Base-by-base conservation (phyloP, 805 yeast genomes). In the Tetrapisispora taiwanensis region DNA sequence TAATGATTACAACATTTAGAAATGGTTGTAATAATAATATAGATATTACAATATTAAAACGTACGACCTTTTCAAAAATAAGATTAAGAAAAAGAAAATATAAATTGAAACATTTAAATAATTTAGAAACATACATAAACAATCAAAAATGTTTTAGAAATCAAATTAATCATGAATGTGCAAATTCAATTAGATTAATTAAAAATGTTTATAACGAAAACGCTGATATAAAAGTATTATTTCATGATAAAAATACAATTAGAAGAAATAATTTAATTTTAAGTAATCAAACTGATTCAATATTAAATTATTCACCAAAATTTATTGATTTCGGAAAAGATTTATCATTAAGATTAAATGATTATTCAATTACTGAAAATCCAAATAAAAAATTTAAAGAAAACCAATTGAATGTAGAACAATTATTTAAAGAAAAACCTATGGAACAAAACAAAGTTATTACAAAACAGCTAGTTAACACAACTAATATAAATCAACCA, bases 181-280 rank as follows among this genome's bases (percentile, higher is more conserved):
- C 56, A 8, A 42, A 46, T 10, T 53, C 55, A 3, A 58, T 55
- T 4, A 53, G 48, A 22, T 39, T 53, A 7, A 53, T 59, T 12
- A 59, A 52, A 42, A 49, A 48, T 26, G 46, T 44, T 7, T 52
- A 57, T 18, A 39, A 50, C 1, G 51, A 50, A 19, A 46, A 58
- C 45, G 65, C 65, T 3, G 65, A 62, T 42, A 47, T 62, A 2
- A 54, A 50, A 47, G 52, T 59, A 4, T 53, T 58, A 8, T 60
- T 53, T 35, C 58, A 60, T 46, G 49, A 54, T 42, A 49, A 47
- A 27, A 60, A 60, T 44, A 48, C 52, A 2, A 46, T 62, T 14
- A 59, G 55, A 36, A 49, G 32, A 31, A 14, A 41, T 15, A 41
- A 41, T 31, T 14, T 30, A 17, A n/a, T n/a, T 7, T 28, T 28